Evolutionary conservation across 371 early-diverging fungal genomes (phyloP), one percentile per base, ranked within the genome.

Genomic region (Actinomucor elegans): DNA sequence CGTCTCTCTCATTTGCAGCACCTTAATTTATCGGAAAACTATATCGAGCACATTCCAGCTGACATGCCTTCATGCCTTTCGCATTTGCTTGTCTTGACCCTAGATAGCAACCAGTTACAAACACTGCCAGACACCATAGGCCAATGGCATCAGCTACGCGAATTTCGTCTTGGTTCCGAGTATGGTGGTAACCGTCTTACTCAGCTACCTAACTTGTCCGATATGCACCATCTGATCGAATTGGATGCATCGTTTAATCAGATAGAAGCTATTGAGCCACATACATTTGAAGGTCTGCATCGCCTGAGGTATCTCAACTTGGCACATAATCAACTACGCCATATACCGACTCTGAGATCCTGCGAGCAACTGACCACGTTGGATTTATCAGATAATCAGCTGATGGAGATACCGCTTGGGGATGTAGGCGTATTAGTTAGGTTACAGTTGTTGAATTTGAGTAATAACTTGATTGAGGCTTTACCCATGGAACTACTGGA

Each of bases 401-500:
- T 78, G 69, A 31, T 60, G 7, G 70, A 75, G 4, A 75, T 74
- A 11, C 59, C 83, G n/a, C 80, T 82, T 1, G 70, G 66, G 5
- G 72, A 71, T 40, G 60, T 85, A 17, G 78, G 73, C 6, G 69
- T 77, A n/a, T n/a, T n/a, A n/a, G n/a, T n/a, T n/a, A 12, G 40
- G 8, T n/a, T 50, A 6, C 28, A 18, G 28, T 57, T 78, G 26
- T 56, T 56, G 32, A 82, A 88, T 64, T 35, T 88, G 11, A 73
- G 73, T 28, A 68, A 75, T 31, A 88, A 88, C 54, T 35, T 71
- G 2, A 32, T 88, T 3, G 79, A 75, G 26, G 67, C 80, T 35
- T 60, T 86, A 38, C 85, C 86, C 4, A 69, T 66, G 5, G 83
- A 83, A 38, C 61, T 84, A 7, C 57, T 77, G 5, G 75, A 79